Percentiles rank a stretch among this genome's conserved stretches.
Evolutionary conservation across 2,329 filamentous ascomycete genomes (phyloP).

Genomic region (Xylariaceae sp.): DNA sequence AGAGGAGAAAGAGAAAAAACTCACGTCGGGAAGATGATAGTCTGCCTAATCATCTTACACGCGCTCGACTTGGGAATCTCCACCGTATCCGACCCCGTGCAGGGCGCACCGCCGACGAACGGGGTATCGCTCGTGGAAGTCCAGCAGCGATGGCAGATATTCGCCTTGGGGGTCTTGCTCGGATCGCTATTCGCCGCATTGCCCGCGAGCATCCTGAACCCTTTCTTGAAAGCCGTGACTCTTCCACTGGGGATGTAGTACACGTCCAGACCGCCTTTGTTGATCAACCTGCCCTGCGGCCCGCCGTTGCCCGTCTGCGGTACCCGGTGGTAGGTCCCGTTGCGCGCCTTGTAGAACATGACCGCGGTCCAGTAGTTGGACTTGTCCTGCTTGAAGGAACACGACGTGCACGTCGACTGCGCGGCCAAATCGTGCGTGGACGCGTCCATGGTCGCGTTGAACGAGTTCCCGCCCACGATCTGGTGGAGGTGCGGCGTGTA

Average conservation of each 20-base stretch:
- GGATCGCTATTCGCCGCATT: constrained; percentile 38
- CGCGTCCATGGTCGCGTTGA: constrained; percentile 40
- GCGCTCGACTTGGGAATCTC: constrained; percentile 40
- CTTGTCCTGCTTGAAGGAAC: constrained; percentile 39
- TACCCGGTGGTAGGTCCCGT: constrained; percentile 39
- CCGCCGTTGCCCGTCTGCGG: constrained; percentile 41
- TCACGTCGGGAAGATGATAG: constrained; percentile 44
- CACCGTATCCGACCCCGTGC: constrained; percentile 44
- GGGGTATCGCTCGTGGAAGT: constrained; percentile 40
- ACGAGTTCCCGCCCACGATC: constrained; percentile 41
- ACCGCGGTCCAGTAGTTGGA: constrained; percentile 45
- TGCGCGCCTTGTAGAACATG: constrained; percentile 41
- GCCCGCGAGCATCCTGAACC: constrained; percentile 44
- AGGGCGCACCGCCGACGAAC: constrained; percentile 45
- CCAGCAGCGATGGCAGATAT: constrained; percentile 45
- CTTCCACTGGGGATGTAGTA: constrained; percentile 41
- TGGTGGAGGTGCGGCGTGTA: constrained; percentile 44
- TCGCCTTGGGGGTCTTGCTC: constrained; percentile 33
- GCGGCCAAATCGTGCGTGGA: constrained; percentile 31
- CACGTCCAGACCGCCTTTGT: constrained; percentile 40
- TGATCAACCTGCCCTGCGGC: constrained; percentile 38
- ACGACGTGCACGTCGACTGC: constrained; percentile 38
- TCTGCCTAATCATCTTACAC: constrained; percentile 50
- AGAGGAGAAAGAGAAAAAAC: constrained; percentile 6
- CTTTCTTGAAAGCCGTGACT: constrained; percentile 38